Base-by-base conservation (phyloP, 768 basidiomycete species). In the Lentinula edodes region DNA sequence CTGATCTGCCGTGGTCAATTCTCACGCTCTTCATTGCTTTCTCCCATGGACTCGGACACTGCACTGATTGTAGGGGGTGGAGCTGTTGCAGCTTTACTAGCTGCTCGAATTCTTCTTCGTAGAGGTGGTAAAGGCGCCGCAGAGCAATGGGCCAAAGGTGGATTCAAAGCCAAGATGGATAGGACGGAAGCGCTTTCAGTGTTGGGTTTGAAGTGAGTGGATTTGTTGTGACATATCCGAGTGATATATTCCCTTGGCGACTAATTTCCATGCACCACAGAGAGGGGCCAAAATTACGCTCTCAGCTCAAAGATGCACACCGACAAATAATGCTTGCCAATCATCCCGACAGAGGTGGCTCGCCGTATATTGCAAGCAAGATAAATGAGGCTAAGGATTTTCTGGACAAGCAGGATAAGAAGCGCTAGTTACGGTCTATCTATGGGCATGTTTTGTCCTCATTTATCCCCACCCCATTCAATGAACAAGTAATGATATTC, bases 381-480 rank as follows among this genome's bases (percentile, higher is more conserved):
- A 96, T 98, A 64, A 99, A 99, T 74, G 97, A 99, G 71, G 97
- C 96, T 0, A 98, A 97, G 71, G 96, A 94, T 68, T 65, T 96
- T 61, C 73, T 97, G 52, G 95, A 97, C 38, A 91, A 89, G 72
- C 80, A 81, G 20, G 87, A 89, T 56, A 81, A 82, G 58, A 83
- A 78, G 66, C 64, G 68, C 38, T 69, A 52, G 51, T 8, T 16
- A 9, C 18, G 9, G 43, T 20, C n/a, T 50, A 50, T 15, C 28
- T 23, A 7, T 10, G 2, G 10, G 9, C 48, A 15, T 50, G 16
- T 5, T 43, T 6, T 43, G 13, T 15, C 16, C 28, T 3, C 28
- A 28, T 28, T 4, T 28, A 4, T 4, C 3, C 23, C 28, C 28
- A 28, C 28, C 28, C 28, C 3, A 4, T 28, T 4, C 28, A 2